phyloP scores from a whole-genome alignment of 2,329 filamentous ascomycete genomes.

The Sordariomycetes sp. region DNA sequence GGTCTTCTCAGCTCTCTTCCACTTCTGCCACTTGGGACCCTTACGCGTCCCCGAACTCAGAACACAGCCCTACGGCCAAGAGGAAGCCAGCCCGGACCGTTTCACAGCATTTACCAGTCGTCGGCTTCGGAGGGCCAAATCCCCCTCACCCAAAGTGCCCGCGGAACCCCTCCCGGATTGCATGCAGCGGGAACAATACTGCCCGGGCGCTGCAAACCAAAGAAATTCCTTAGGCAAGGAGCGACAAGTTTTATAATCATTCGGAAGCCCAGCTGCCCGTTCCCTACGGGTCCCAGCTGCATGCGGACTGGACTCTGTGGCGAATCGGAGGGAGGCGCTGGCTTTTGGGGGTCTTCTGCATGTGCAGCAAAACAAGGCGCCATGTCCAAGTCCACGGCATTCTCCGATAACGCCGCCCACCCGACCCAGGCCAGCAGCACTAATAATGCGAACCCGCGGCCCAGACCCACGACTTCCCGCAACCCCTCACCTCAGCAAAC shows the following conservation, averaged over 20 bases:
- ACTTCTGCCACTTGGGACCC: too few relatives aligned
- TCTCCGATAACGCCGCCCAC: constrained; percentile 1
- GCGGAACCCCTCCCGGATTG: background rate
- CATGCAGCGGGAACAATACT: background rate
- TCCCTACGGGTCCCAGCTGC: background rate
- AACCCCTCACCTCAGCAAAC: constrained; percentile 1
- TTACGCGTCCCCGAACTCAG: too few relatives aligned
- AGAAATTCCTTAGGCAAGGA: background rate
- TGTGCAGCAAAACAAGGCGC: background rate
- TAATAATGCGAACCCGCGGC: too few relatives aligned
- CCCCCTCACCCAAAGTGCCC: too few relatives aligned
- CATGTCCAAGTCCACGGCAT: constrained; percentile 4
- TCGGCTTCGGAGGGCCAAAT: too few relatives aligned
- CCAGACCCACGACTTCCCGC: background rate
- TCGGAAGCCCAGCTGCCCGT: background rate
- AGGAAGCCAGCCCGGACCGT: too few relatives aligned
- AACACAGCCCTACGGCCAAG: too few relatives aligned
- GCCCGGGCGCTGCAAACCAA: background rate
- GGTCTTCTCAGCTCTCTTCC: too few relatives aligned
- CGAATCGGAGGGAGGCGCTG: constrained; percentile 3
- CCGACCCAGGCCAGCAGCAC: constrained; percentile 2
- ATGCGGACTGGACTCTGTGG: constrained; percentile 3
- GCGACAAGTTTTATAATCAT: background rate
- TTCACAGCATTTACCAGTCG: too few relatives aligned
- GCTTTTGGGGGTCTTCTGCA: constrained; percentile 1